Evolutionary conservation across 257 asterid genomes (phyloP).

Genomic region (Nicotiana noctiflora): DNA sequence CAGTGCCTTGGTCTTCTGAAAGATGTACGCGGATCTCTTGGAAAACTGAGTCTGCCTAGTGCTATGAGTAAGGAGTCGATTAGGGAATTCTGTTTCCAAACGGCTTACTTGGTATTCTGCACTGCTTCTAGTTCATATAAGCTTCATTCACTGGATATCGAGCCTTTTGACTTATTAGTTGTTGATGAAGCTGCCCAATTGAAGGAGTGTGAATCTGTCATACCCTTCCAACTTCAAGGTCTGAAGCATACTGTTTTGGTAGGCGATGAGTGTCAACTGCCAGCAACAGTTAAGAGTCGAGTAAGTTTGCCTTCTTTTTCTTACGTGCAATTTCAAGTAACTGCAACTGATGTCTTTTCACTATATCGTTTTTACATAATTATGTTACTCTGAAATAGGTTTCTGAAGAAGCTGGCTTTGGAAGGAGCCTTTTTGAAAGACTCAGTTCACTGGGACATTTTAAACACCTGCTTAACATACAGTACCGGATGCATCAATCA

Average conservation of each 20-base stretch:
- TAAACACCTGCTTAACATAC: constrained; percentile 11
- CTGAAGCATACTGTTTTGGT: constrained; percentile 10
- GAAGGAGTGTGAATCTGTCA: constrained; percentile 15
- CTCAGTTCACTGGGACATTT: constrained; percentile 13
- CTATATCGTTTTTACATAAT: not conserved
- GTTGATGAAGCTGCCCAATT: constrained; percentile 17
- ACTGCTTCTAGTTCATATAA: constrained; percentile 14
- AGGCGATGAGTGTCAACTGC: constrained; percentile 22
- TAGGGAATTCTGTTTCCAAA: not conserved
- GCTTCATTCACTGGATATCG: constrained; percentile 9
- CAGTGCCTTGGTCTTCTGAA: constrained; percentile 1
- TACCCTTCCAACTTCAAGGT: constrained; percentile 12
- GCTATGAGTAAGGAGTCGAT: not conserved
- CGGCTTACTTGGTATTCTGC: constrained; percentile 8
- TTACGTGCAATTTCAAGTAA: not conserved
- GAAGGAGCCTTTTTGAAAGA: constrained; percentile 12
- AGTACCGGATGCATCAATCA: constrained; percentile 17
- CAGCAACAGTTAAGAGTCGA: constrained; percentile 7
- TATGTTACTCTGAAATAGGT: not conserved
- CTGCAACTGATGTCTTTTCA: not conserved
- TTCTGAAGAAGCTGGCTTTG: constrained; percentile 4
- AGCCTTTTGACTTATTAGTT: constrained; percentile 10
- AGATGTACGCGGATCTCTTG: not conserved
- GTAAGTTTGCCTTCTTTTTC: constrained; percentile 2
- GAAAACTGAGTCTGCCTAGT: not conserved